Evolutionary conservation across 202 grass and related monocot species (phyloP), one percentile per base, ranked within the genome.

Genomic region (Elaeis oleifera): DNA sequence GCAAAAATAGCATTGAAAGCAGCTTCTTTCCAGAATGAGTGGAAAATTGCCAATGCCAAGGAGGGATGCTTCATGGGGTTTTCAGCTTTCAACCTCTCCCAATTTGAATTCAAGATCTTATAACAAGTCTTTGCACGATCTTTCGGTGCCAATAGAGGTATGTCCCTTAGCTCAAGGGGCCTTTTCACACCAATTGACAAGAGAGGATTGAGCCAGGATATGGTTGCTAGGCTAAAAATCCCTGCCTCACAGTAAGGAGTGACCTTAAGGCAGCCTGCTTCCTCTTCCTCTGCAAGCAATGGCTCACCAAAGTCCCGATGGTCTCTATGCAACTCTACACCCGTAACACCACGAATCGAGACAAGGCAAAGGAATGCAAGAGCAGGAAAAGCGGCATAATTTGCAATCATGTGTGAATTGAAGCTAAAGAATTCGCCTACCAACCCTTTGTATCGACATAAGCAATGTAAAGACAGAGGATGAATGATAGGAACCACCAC

Each of bases 401-500:
- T 89, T 24, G 82, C 82, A 18, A 86, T 44, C 79, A 86, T 80
- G 18, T 49, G 68, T 1, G 68, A 63, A 63, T 69, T 68, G 39
- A 77, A 49, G 18, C 23, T 44, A 54, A 49, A 60, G 16, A 17
- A 56, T 16, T 64, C 53, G 7, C 56, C 32, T 16, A 86, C 54
- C 0, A 99, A 69, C 18, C 61, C 65, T 54, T 68, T 14, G 69
- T 60, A 56, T 99, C 72, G 17, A 77, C 67, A 61, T 77, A 68
- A 44, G 72, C 75, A 18, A 85, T 82, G 74, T 73, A 86, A 36
- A 77, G 54, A 77, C 77, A 92, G 51, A 92, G 74, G n/a, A 76
- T 52, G 80, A 92, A 99, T 68, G 94, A 79, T 39, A 92, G 17
- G 31, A 81, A 68, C 88, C 94, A 99, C 94, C 94, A 99, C 57